Evolutionary conservation across 176 grass and related monocot genomes (phyloP).

Genomic region (Cocos nucifera): DNA sequence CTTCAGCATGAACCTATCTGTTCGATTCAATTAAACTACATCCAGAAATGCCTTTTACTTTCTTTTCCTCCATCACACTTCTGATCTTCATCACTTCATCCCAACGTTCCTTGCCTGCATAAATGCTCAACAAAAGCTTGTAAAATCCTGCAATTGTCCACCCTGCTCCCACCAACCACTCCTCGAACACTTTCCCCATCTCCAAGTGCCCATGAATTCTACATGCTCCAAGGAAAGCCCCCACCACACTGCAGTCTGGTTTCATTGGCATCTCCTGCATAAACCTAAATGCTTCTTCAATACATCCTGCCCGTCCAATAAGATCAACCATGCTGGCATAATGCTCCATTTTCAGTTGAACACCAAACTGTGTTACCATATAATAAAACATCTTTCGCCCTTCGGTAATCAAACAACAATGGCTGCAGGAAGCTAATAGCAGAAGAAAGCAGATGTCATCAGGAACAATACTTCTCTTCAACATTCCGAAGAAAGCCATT

Average conservation of each 20-base stretch:
- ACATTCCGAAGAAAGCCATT: conserved; percentile 3
- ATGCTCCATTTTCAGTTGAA: background rate
- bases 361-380: conserved; percentile 5
- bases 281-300: conserved; percentile 2
- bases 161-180: background rate
- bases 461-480: conserved; percentile 11
- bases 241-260: background rate
- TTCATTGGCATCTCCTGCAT: background rate
- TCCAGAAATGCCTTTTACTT: background rate
- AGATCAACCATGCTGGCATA: conserved; percentile 4
- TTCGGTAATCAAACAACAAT: background rate
- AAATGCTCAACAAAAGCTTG: conserved; percentile 7
- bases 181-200: background rate
- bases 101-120: background rate
- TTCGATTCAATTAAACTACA: conserved; percentile 13
- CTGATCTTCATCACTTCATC: conserved; percentile 13
- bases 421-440: conserved; percentile 8
- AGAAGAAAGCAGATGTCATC: conserved; percentile 9
- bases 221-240: conserved; percentile 6
- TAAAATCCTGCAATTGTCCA: conserved; percentile 4
- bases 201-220: conserved; percentile 8
- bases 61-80: conserved; percentile 1
- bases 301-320: conserved; percentile 1
- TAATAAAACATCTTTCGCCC: background rate
- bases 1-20: too few species aligned